Evolutionary conservation across 345 rosid genomes (phyloP), one percentile per base, ranked within the genome.

Genomic region (Moricandia moricandioides): DNA sequence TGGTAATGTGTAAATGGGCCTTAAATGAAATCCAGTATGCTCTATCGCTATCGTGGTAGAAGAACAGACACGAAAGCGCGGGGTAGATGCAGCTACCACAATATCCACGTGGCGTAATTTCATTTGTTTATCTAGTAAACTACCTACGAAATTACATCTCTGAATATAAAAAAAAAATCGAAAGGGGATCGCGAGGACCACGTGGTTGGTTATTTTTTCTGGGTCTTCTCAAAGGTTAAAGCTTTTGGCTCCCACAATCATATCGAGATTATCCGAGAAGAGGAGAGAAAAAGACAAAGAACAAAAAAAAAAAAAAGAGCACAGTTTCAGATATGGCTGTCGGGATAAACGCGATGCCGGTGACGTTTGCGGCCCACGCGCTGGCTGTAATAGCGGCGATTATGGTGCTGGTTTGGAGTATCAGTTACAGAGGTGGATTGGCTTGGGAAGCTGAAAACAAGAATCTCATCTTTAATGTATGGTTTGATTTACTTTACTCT

Each of bases 361-460:
- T 92, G 61, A 79, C 98, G 69, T 74, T 84, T 75, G 88, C 75
- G 33, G 80, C 80, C 1, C 98, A 96, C 82, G 84, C 77, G 82
- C 83, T 96, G 1, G 99, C 80, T 2, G 7, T 86, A 18, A 85
- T 72, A 0, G 93, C 81, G 10, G 86, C 85, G 65, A 72, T 85
- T 69, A 40, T 92, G 94, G 97, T 92, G 1, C 51, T 96, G 59
- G 85, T 96, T 12, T 96, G 99, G 99, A 83, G 79, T 82, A 80
- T 91, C 30, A 40, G 79, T 67, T 96, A 72, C 73, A 80, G 92
- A 75, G 99, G 99, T n/a, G 99, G 99, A 45, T 45, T 96, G 17
- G 99, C 98, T 6, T 96, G 99, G 99, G 97, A 91, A 71, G 80
- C 91, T 77, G 1, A 88, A 5, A 81, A 96, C 84, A 96, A 92